Conservation (phyloP, 257 asterid species). For the Striga asiatica region DNA sequence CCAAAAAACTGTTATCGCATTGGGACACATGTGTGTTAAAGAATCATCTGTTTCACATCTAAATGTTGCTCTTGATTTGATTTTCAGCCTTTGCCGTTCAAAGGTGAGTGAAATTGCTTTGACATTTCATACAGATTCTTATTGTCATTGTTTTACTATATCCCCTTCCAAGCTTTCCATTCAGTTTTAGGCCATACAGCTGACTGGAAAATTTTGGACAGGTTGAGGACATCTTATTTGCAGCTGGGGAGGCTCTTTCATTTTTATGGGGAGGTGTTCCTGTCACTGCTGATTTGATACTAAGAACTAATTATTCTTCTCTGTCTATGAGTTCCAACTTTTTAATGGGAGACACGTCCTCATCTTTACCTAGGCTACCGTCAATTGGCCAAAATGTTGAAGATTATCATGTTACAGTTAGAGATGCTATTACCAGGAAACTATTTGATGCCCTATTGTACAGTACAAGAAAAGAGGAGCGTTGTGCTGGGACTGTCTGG, state of each 20-base stretch:
- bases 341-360: constrained; percentile 69
- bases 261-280: constrained; percentile 99
- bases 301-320: constrained; percentile 81
- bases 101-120: constrained; percentile 46
- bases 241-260: constrained; percentile 98
- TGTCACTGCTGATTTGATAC: constrained; percentile 71
- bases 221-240: constrained; percentile 94
- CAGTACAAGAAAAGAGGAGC: constrained; percentile 94
- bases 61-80: constrained; percentile 65
- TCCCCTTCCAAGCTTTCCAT: not conserved
- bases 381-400: constrained; percentile 43
- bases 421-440: constrained; percentile 80
- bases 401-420: constrained; percentile 52
- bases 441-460: constrained; percentile 80
- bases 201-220: constrained; percentile 22
- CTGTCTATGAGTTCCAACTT: constrained; percentile 82
- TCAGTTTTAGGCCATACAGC: constrained; percentile 3
- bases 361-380: constrained; percentile 34
- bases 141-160: constrained; percentile 9
- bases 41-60: constrained; percentile 58
- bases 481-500: constrained; percentile 99
- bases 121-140: constrained; percentile 3
- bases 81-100: constrained; percentile 78
- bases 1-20: constrained; percentile 65
- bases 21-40: constrained; percentile 87